These are phyloP conservation scores for Hawksworthiomyces lignivorus DNA, from an alignment of 2,329 filamentous ascomycete genomes.

Conservation along the genomic window DNA sequence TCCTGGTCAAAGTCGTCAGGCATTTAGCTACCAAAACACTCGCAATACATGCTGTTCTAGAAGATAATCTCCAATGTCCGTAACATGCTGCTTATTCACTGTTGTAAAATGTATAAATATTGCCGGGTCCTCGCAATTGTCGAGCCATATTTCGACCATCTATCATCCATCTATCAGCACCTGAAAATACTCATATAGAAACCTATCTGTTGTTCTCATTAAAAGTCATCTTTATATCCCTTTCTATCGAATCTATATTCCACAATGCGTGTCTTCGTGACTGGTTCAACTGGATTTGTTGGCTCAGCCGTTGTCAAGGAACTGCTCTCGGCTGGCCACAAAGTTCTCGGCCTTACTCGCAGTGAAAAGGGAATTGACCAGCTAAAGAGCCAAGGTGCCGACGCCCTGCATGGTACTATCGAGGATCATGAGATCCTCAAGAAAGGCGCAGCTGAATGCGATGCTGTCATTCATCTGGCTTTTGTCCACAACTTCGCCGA, in stretches of 20 bases:
- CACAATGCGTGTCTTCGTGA: constrained; percentile 31
- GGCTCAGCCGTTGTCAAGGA: constrained; percentile 30
- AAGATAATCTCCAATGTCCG: too few species aligned
- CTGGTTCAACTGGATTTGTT: constrained; percentile 36
- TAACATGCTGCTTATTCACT: too few species aligned
- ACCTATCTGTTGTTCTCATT: too few species aligned
- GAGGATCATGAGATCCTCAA: constrained; percentile 26
- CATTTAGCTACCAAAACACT: too few species aligned
- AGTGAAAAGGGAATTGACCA: constrained; percentile 21
- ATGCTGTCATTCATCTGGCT: constrained; percentile 33
- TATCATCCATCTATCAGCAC: too few species aligned
- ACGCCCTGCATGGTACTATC: constrained; percentile 26
- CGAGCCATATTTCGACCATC: too few species aligned
- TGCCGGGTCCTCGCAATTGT: too few species aligned
- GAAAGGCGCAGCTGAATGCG: constrained; percentile 22
- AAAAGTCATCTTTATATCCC: not conserved
- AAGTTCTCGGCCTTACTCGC: constrained; percentile 33
- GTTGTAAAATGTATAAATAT: too few species aligned
- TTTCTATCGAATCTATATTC: too few species aligned
- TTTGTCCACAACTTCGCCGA: constrained; percentile 34
- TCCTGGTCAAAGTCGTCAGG: too few species aligned
- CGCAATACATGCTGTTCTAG: too few species aligned
- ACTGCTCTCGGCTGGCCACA: constrained; percentile 30
- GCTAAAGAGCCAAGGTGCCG: constrained; percentile 25
- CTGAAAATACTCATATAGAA: too few species aligned